phyloP scores from a whole-genome alignment of 768 basidiomycete genomes.

The Boletus bicolor region DNA sequence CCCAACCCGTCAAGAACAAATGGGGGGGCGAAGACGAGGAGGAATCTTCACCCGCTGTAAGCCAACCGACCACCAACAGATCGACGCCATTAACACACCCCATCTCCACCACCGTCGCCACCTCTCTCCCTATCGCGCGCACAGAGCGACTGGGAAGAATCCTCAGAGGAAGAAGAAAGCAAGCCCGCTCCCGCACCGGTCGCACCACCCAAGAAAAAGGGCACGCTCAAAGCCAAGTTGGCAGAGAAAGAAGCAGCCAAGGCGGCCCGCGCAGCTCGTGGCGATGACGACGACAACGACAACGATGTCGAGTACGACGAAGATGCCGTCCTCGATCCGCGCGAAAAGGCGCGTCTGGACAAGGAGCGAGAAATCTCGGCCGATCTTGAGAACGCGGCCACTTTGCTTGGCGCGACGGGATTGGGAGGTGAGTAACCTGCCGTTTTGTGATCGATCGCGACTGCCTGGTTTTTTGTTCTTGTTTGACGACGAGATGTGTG shows the following conservation, averaged over 20 bases:
- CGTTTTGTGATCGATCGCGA: neutral
- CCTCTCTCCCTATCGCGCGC: neutral
- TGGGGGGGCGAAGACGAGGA: constrained; percentile 95
- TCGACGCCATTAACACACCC: constrained; percentile 4
- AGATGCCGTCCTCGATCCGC: constrained; percentile 74
- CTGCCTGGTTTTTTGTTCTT: neutral
- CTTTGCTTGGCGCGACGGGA: constrained; percentile 70
- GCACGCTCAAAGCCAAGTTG: constrained; percentile 84
- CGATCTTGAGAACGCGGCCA: constrained; percentile 82
- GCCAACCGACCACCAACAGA: constrained; percentile 22
- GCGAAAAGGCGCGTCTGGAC: constrained; percentile 72
- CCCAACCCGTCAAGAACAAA: constrained; percentile 49
- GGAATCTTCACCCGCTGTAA: constrained; percentile 69
- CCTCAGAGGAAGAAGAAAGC: constrained; percentile 68
- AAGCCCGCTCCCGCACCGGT: constrained; percentile 44
- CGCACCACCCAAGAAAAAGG: constrained; percentile 87
- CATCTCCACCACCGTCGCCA: no score
- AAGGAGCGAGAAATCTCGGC: constrained; percentile 81
- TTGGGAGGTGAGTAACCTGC: constrained; percentile 50
- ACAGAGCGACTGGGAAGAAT: constrained; percentile 95
- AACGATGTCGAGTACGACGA: constrained; percentile 56
- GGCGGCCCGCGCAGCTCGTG: constrained; percentile 44
- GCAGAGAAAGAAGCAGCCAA: constrained; percentile 88
- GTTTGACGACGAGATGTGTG: constrained; percentile 1
- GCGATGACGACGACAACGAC: constrained; percentile 27